Conservation (phyloP, 305 asterid species). For the Solanum hybrid region DNA sequence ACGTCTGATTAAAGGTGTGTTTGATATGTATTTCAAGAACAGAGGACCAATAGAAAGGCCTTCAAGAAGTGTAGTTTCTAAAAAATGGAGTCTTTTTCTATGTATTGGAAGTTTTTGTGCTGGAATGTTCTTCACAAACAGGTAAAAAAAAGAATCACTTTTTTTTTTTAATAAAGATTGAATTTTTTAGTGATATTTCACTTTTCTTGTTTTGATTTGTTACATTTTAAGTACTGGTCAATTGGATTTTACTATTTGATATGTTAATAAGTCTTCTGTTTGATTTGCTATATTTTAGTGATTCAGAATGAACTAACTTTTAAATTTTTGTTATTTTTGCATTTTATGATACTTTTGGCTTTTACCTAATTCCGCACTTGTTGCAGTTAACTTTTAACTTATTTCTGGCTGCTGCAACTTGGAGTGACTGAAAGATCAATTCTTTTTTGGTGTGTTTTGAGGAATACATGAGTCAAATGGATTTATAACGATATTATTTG, state of each 20-base stretch:
- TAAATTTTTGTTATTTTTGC: neutral
- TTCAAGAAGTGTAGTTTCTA: constrained; percentile 5
- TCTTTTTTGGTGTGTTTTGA: neutral
- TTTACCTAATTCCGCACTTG: neutral
- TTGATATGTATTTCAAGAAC: constrained; percentile 10
- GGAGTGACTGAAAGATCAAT: neutral
- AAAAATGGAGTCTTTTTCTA: constrained; percentile 12
- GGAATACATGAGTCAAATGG: neutral
- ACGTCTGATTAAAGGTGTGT: neutral
- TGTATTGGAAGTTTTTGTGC: constrained; percentile 13
- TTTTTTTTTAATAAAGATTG: neutral
- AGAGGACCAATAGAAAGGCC: constrained; percentile 4
- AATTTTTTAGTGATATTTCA: neutral
- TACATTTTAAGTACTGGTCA: neutral
- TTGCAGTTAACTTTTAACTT: neutral
- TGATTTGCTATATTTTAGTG: neutral
- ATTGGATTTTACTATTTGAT: neutral
- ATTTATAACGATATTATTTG: neutral
- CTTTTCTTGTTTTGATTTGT: neutral
- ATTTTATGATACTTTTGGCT: neutral
- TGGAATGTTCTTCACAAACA: constrained; percentile 39
- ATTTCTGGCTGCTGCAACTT: neutral
- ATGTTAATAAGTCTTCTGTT: neutral
- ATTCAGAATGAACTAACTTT: neutral
- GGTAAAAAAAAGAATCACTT: constrained; percentile 24